Percentiles rank a stretch among this genome's conserved stretches.
phyloP scores from a whole-genome alignment of 768 basidiomycete species.

The Amanita phalloides region DNA sequence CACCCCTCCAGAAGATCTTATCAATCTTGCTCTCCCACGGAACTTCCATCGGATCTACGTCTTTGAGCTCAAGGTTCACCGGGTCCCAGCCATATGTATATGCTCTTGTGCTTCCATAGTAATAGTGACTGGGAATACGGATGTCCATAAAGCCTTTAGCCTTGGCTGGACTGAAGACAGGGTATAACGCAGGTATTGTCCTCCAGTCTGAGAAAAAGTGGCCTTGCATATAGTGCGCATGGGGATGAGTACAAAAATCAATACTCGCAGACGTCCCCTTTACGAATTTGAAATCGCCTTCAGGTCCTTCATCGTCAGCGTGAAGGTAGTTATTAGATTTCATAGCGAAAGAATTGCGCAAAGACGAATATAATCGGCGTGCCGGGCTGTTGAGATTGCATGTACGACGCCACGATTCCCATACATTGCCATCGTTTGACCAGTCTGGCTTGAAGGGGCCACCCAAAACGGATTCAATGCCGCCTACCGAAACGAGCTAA shows the following conservation, averaged over 20 bases:
- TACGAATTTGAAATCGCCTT: constrained; percentile 57
- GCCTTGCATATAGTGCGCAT: constrained; percentile 81
- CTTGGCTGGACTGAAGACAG: constrained; percentile 89
- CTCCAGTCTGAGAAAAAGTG: constrained; percentile 98
- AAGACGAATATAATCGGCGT: constrained; percentile 72
- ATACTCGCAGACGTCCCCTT: constrained; percentile 47
- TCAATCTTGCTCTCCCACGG: constrained; percentile 87
- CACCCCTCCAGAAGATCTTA: constrained; percentile 90
- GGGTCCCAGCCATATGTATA: constrained; percentile 93
- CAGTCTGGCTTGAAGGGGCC: constrained; percentile 74
- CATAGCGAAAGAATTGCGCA: constrained; percentile 38
- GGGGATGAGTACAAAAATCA: constrained; percentile 75
- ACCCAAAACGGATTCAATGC: constrained; percentile 46
- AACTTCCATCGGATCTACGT: constrained; percentile 76
- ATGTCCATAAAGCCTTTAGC: constrained; percentile 82
- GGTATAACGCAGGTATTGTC: constrained; percentile 79
- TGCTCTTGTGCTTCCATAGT: constrained; percentile 68
- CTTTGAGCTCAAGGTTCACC: constrained; percentile 57
- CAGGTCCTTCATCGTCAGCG: constrained; percentile 19
- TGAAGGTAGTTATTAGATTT: constrained; percentile 10
- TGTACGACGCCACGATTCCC: constrained; percentile 93
- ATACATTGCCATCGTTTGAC: constrained; percentile 73
- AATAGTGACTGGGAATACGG: constrained; percentile 93
- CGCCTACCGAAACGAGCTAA: constrained; percentile 25
- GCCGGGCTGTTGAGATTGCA: constrained; percentile 74